Base-by-base conservation (phyloP, 2,329 filamentous ascomycete genomes). In the Ilyonectria mors-panacis region DNA sequence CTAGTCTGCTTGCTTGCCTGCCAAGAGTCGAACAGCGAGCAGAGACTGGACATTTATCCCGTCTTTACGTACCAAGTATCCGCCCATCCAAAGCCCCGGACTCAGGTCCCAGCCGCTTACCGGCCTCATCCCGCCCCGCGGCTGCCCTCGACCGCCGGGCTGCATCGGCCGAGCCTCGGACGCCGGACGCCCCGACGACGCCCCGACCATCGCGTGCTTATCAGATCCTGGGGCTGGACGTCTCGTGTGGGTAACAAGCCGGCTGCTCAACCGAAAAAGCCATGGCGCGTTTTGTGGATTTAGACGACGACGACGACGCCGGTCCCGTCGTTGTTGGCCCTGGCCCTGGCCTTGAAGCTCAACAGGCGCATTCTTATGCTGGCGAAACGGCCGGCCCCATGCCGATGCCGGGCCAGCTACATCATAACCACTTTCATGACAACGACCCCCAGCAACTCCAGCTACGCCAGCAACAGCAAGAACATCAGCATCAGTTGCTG, bases 241-340 rank as follows among this genome's bases (percentile, higher is more conserved):
- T 48, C 30, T 53, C 50, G 50, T 53, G 50, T 53, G 50, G 50
- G 50, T 53, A 53, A 33, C 50, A 5, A 33, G 6, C 50, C 47
- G 26, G 15, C 47, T 50, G 15, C 47, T 59, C 42, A 48, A 61
- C 44, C 67, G 54, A 67, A 51, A 57, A 50, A 62, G 70, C 71
- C 67, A 76, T 76, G 74, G 74, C 74, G 73, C 74, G 74, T 66
- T 76, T 76, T 76, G 74, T 76, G 70, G 74, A 76, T 63, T 75
- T 76, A 66, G 74, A 75, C 59, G 74, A 75, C 26, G 71, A 74
- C 48, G 74, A 76, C 45, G 67, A 75, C 60, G 67, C 56, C 48
- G 53, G 63, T 54, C 63, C 63, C 53, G n/a, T 55, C 39, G 39
- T 54, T 47, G 54, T 66, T 59, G 60, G 51, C 50, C 65, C 55